These are phyloP conservation scores for Penicillium dipodomyicola DNA, from an alignment of 495 filamentous ascomycete genomes.

Conservation along the genomic window DNA sequence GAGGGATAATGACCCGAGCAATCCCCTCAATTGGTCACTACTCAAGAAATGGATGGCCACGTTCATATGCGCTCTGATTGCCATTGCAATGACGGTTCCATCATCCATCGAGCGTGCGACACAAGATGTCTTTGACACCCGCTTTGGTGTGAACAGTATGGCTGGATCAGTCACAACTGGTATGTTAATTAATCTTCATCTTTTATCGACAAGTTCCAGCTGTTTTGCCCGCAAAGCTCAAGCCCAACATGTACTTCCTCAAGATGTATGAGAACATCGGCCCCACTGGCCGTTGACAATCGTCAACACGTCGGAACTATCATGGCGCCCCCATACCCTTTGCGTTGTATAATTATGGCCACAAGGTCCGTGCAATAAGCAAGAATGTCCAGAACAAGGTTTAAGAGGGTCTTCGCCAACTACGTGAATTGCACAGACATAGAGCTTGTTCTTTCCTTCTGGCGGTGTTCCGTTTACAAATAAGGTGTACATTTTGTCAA, in stretches of 20 bases:
- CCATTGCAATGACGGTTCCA: constrained; percentile 15
- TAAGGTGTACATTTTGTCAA: too few species aligned
- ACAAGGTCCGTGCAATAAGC: not conserved
- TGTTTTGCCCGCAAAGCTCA: too few species aligned
- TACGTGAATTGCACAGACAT: not conserved
- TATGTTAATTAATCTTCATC: not conserved
- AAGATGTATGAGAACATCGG: constrained; percentile 48
- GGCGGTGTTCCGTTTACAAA: too few species aligned
- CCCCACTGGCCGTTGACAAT: constrained; percentile 50
- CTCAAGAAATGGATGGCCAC: constrained; percentile 16
- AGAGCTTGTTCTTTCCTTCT: too few species aligned
- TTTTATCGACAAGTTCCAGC: too few species aligned
- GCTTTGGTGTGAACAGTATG: constrained; percentile 1
- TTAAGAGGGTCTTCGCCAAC: not conserved
- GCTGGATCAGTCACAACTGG: not conserved
- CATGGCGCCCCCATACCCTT: constrained; percentile 52
- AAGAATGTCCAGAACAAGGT: not conserved
- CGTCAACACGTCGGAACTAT: constrained; percentile 38
- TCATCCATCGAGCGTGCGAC: constrained; percentile 16
- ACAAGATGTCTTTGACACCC: constrained; percentile 2
- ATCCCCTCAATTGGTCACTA: constrained; percentile 13
- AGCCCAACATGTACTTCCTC: not conserved
- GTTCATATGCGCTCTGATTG: constrained; percentile 15
- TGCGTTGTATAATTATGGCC: constrained; percentile 29
- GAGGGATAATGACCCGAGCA: constrained; percentile 19